Percentiles rank a stretch among this genome's conserved stretches.
These are phyloP conservation scores for Phytophthora tentaculata DNA, from an alignment of 352 stramenopile genomes.

Conservation along the genomic window DNA sequence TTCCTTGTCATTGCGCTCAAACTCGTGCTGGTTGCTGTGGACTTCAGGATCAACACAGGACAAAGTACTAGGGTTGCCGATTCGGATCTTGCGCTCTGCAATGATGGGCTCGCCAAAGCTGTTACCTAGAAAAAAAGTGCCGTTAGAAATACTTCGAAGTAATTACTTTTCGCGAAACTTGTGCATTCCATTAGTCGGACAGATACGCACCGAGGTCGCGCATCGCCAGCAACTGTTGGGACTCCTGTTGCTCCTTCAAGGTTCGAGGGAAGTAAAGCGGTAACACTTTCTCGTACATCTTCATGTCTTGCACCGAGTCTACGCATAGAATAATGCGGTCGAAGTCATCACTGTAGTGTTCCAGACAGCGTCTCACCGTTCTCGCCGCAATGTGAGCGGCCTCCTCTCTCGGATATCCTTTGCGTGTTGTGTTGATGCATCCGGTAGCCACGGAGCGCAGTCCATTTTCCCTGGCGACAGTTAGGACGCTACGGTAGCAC, in stretches of 20 bases:
- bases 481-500: slow-evolving; percentile 76
- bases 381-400: slow-evolving; percentile 74
- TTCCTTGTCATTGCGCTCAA: background rate
- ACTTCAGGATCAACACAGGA: slow-evolving; percentile 22
- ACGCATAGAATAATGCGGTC: slow-evolving; percentile 74
- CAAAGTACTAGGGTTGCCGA: slow-evolving; percentile 38
- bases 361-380: slow-evolving; percentile 81
- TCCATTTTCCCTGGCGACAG: slow-evolving; percentile 66
- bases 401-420: slow-evolving; percentile 81
- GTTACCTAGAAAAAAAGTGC: slow-evolving; percentile 37
- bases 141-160: background rate
- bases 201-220: slow-evolving; percentile 48
- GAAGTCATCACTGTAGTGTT: slow-evolving; percentile 67
- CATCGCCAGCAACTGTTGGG: slow-evolving; percentile 29
- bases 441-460: slow-evolving; percentile 74
- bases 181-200: background rate
- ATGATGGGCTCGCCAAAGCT: slow-evolving; percentile 84
- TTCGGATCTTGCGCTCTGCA: slow-evolving; percentile 82
- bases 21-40: slow-evolving; percentile 34
- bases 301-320: slow-evolving; percentile 64
- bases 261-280: slow-evolving; percentile 79
- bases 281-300: slow-evolving; percentile 66
- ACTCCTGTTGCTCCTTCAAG: slow-evolving; percentile 41
- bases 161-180: background rate
- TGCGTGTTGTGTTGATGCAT: slow-evolving; percentile 77